Evolutionary conservation across 352 stramenopile species (phyloP).

Genomic region (Phytophthora meadii): DNA sequence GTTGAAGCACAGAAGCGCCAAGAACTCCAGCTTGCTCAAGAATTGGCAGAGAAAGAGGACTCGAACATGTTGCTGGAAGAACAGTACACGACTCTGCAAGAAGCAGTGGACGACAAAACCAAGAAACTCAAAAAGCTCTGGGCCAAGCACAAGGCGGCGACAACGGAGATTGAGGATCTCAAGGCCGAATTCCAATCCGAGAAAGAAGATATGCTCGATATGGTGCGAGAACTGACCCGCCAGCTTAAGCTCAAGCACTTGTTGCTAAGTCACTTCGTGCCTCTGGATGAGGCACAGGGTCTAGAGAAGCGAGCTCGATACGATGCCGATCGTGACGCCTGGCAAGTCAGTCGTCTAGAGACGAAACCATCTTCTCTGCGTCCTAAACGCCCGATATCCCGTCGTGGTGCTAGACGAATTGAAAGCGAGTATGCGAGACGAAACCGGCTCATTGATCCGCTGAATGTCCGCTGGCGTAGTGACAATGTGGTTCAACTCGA

Average conservation of each 20-base stretch:
- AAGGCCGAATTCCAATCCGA: conserved; percentile 94
- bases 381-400: conserved; percentile 69
- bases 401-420: conserved; percentile 72
- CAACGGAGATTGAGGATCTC: conserved; percentile 93
- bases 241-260: conserved; percentile 97
- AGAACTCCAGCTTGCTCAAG: conserved; percentile 84
- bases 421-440: conserved; percentile 92
- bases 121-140: conserved; percentile 96
- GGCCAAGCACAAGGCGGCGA: conserved; percentile 92
- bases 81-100: conserved; percentile 88
- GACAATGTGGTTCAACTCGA: conserved; percentile 93
- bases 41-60: conserved; percentile 95
- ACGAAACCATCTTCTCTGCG: conserved; percentile 57
- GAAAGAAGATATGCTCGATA: conserved; percentile 95
- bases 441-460: conserved; percentile 85
- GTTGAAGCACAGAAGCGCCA: conserved; percentile 87
- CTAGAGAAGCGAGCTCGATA: conserved; percentile 89
- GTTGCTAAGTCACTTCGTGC: conserved; percentile 91
- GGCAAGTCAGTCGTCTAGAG: conserved; percentile 84
- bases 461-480: conserved; percentile 87
- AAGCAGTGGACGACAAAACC: conserved; percentile 95
- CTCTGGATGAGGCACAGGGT: conserved; percentile 65
- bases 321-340: conserved; percentile 90
- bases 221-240: conserved; percentile 93
- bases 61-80: conserved; percentile 93